Conservation (phyloP, 2,329 filamentous ascomycete genomes). For the Purpureocillium takamizusanense region DNA sequence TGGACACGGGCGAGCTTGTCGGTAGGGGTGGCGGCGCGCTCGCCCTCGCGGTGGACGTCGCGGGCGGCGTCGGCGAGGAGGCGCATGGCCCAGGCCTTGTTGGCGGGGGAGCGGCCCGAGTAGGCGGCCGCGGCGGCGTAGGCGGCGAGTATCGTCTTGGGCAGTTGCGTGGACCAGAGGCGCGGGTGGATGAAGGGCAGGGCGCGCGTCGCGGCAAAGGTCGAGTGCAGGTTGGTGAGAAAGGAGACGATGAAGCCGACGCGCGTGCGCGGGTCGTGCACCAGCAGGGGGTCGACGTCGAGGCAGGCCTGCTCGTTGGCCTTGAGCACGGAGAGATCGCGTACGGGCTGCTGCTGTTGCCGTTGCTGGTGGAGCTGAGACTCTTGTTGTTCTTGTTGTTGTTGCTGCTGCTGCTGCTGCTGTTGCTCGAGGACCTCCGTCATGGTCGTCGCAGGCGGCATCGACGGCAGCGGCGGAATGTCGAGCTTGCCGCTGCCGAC, state of each 20-base stretch:
- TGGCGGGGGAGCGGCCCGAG: slow-evolving; percentile 24
- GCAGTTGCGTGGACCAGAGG: slow-evolving; percentile 29
- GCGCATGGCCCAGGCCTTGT: slow-evolving; percentile 28
- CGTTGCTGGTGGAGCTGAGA: slow-evolving; percentile 3
- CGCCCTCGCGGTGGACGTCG: slow-evolving; percentile 25
- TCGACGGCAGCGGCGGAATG: slow-evolving; percentile 17
- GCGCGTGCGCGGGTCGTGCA: slow-evolving; percentile 25
- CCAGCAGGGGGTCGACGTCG: slow-evolving; percentile 19
- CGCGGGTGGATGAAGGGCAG: slow-evolving; percentile 33
- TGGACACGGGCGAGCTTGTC: slow-evolving; percentile 35
- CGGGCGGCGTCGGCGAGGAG: slow-evolving; percentile 26
- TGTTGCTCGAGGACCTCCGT: slow-evolving; percentile 8
- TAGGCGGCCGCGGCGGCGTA: slow-evolving; percentile 32
- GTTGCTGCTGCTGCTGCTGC: slow-evolving; percentile 3
- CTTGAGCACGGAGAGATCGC: slow-evolving; percentile 19
- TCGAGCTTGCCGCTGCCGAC: slow-evolving; percentile 18
- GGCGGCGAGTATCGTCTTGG: slow-evolving; percentile 27
- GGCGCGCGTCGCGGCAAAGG: slow-evolving; percentile 24
- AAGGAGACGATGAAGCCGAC: slow-evolving; percentile 24
- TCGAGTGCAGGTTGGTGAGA: slow-evolving; percentile 21
- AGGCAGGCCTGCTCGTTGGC: slow-evolving; percentile 10
- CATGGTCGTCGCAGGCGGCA: slow-evolving; percentile 2
- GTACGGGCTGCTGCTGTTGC: slow-evolving; percentile 12
- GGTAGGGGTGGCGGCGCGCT: slow-evolving; percentile 17
- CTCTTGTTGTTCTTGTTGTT: slow-evolving; percentile 5